Evolutionary conservation across 2,329 filamentous ascomycete species (phyloP).

Genomic region (Harringtonia aguacate): DNA sequence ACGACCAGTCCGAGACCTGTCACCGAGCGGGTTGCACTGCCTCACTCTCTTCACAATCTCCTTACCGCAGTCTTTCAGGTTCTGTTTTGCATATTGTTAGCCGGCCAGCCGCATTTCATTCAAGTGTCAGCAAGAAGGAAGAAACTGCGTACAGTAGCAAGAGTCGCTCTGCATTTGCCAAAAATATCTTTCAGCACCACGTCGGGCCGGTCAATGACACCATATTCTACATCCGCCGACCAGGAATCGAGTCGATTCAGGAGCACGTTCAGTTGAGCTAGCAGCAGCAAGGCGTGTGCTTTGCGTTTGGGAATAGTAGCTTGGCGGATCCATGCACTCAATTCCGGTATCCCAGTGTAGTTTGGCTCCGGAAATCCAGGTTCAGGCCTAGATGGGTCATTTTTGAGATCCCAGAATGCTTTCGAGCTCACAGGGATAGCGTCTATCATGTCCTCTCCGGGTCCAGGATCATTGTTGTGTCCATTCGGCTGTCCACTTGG

Average conservation of each 20-base stretch:
- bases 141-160: not conserved
- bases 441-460: too few relatives aligned
- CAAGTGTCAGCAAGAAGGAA: not conserved
- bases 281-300: slow-evolving; percentile 1
- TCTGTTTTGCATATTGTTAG: not conserved
- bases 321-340: slow-evolving; percentile 5
- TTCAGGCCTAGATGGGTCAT: not conserved
- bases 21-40: slow-evolving; percentile 6
- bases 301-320: slow-evolving; percentile 3
- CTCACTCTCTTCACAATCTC: not conserved
- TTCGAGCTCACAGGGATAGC: slow-evolving; percentile 5
- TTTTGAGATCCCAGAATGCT: slow-evolving; percentile 2
- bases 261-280: slow-evolving; percentile 3
- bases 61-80: not conserved
- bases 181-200: not conserved
- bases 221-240: not conserved
- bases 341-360: slow-evolving; percentile 6
- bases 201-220: not conserved
- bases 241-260: not conserved
- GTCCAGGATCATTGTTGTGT: not conserved
- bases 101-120: not conserved
- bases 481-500: too few relatives aligned
- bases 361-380: not conserved
- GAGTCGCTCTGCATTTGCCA: not conserved
- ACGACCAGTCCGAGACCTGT: too few relatives aligned